Conservation (phyloP, 2,329 filamentous ascomycete genomes). For the Zelopaecilomyces penicillatus region DNA sequence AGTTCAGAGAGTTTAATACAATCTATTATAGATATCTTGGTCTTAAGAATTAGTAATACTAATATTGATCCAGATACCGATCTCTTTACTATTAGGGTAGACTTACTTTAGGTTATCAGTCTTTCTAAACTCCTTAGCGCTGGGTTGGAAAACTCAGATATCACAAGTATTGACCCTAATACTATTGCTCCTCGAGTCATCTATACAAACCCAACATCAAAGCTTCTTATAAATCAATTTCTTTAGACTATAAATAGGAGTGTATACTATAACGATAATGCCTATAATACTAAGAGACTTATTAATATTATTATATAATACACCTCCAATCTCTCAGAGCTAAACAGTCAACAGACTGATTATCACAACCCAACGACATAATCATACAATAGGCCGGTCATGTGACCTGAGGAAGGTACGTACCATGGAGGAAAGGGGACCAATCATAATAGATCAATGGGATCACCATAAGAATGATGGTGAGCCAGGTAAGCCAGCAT, state of each 20-base stretch:
- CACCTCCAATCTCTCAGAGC: constrained; percentile 16
- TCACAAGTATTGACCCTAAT: constrained; percentile 5
- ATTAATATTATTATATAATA: constrained; percentile 19
- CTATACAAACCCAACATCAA: constrained; percentile 22
- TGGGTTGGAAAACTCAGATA: constrained; percentile 12
- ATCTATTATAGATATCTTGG: constrained; percentile 16
- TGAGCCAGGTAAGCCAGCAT: too few relatives aligned
- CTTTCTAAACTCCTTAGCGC: constrained; percentile 13
- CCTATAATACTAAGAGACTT: constrained; percentile 5
- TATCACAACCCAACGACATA: too few relatives aligned
- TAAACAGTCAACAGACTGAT: constrained; percentile 13
- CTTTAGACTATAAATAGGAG: constrained; percentile 4
- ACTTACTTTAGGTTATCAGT: constrained; percentile 30
- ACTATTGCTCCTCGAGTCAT: constrained; percentile 16
- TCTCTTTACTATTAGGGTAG: constrained; percentile 30
- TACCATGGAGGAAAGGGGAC: too few relatives aligned
- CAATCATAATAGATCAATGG: too few relatives aligned
- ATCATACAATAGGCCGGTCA: too few relatives aligned
- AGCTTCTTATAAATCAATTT: constrained; percentile 14
- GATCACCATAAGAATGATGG: too few relatives aligned
- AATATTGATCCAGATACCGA: constrained; percentile 20
- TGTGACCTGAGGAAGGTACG: too few relatives aligned
- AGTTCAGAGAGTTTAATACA: constrained; percentile 14
- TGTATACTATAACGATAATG: not conserved
- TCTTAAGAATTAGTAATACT: constrained; percentile 9